These are phyloP conservation scores for Selaginella tamariscina DNA, from an alignment of 75 land plant genomes.

Conservation along the genomic window DNA sequence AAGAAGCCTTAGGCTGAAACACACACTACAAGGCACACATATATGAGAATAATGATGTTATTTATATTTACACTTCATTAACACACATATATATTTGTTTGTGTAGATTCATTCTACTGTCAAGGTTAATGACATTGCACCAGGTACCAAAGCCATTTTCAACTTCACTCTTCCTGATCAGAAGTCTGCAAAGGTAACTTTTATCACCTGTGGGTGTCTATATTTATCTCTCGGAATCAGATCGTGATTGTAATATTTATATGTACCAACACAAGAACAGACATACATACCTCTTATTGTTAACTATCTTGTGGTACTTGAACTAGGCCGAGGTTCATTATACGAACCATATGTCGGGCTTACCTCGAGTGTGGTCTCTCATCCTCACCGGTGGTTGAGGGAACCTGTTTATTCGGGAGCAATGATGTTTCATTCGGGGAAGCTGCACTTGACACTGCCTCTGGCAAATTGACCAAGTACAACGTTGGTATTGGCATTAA, in stretches of 20 bases:
- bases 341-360: background rate
- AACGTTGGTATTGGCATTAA: constrained; percentile 4
- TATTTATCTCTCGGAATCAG: background rate
- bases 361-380: constrained; percentile 3
- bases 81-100: background rate
- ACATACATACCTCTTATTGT: too few relatives aligned
- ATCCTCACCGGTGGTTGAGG: background rate
- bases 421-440: background rate
- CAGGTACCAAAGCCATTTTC: constrained; percentile 27
- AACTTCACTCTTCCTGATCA: constrained; percentile 29
- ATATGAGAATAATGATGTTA: too few relatives aligned
- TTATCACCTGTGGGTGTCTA: background rate
- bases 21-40: too few relatives aligned
- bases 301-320: too few relatives aligned
- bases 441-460: background rate
- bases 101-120: constrained; percentile 25
- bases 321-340: background rate
- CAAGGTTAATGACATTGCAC: constrained; percentile 28
- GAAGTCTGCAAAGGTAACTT: constrained; percentile 31
- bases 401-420: background rate
- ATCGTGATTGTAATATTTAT: too few relatives aligned
- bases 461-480: constrained; percentile 9
- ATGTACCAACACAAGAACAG: too few relatives aligned
- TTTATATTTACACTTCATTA: constrained; percentile 2
- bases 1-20: constrained; percentile 1